phyloP scores from a whole-genome alignment of 2,329 filamentous ascomycete species.

The Incumbomyces delicatus region DNA sequence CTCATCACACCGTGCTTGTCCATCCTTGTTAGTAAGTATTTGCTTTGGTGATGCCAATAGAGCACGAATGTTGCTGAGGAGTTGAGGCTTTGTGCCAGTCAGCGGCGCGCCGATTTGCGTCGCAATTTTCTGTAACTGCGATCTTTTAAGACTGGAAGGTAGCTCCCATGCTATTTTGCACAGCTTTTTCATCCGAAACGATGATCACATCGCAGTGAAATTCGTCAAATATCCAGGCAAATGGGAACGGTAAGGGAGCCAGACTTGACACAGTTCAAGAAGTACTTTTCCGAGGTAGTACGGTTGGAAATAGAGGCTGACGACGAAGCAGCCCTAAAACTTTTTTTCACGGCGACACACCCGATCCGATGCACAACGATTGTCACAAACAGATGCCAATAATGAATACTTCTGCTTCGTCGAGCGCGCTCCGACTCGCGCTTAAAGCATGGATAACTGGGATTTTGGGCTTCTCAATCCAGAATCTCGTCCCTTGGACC shows the following conservation, averaged over 20 bases:
- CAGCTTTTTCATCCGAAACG: neutral
- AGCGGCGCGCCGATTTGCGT: constrained; percentile 50
- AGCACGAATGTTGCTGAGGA: constrained; percentile 42
- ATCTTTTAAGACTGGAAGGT: constrained; percentile 33
- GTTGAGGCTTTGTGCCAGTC: constrained; percentile 49
- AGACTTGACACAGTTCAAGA: no score
- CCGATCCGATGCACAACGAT: no score
- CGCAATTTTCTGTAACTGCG: constrained; percentile 50
- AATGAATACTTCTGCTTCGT: no score
- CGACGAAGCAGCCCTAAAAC: no score
- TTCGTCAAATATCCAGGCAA: no score
- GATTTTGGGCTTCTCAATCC: neutral
- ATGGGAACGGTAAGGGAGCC: no score
- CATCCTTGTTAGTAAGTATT: constrained; percentile 7
- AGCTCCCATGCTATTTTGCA: neutral
- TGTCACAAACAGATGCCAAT: no score
- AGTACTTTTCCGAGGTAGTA: no score
- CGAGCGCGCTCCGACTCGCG: no score
- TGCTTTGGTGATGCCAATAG: constrained; percentile 21
- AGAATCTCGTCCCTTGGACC: constrained; percentile 8
- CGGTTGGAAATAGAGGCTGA: no score
- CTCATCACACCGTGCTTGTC: constrained; percentile 1
- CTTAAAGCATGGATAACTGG: neutral
- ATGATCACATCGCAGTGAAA: neutral
- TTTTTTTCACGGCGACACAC: no score